Evolutionary conservation across 2,329 filamentous ascomycete species (phyloP).

Genomic region (Trichoderma citrinoviride): DNA sequence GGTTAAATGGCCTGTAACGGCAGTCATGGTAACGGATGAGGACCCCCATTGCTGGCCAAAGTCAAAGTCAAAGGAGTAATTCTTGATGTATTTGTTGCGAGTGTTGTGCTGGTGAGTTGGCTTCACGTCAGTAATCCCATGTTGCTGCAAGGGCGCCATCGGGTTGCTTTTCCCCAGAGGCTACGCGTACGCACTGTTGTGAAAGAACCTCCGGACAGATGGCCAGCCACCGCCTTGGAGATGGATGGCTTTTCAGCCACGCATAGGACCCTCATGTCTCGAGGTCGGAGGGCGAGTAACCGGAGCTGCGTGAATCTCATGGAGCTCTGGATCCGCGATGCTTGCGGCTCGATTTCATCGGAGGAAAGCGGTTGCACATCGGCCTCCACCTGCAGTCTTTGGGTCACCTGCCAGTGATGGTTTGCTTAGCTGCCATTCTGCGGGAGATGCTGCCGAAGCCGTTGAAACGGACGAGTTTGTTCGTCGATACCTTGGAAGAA

Average conservation of each 20-base stretch:
- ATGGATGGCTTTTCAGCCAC: conserved; percentile 79
- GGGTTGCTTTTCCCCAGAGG: background rate
- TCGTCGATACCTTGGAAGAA: background rate
- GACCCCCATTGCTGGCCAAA: conserved; percentile 78
- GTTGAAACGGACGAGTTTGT: background rate
- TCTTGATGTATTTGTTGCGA: conserved; percentile 78
- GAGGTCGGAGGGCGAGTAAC: background rate
- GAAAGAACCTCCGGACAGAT: conserved; percentile 75
- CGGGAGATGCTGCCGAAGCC: background rate
- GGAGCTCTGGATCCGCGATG: background rate
- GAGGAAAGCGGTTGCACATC: background rate
- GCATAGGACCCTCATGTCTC: conserved; percentile 52
- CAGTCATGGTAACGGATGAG: conserved; percentile 89
- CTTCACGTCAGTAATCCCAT: conserved; percentile 25
- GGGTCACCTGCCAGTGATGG: conserved; percentile 1
- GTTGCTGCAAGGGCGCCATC: too few species aligned
- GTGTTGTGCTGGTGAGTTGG: conserved; percentile 57
- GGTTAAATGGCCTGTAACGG: conserved; percentile 84
- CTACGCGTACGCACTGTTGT: conserved; percentile 54
- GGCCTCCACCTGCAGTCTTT: conserved; percentile 2
- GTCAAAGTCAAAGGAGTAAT: conserved; percentile 87
- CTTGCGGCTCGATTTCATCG: background rate
- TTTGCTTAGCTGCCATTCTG: conserved; percentile 1
- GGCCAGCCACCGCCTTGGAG: conserved; percentile 86
- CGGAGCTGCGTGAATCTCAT: conserved; percentile 15